Conservation (phyloP, 371 early-diverging fungal species). For the Mortierella sp. region DNA sequence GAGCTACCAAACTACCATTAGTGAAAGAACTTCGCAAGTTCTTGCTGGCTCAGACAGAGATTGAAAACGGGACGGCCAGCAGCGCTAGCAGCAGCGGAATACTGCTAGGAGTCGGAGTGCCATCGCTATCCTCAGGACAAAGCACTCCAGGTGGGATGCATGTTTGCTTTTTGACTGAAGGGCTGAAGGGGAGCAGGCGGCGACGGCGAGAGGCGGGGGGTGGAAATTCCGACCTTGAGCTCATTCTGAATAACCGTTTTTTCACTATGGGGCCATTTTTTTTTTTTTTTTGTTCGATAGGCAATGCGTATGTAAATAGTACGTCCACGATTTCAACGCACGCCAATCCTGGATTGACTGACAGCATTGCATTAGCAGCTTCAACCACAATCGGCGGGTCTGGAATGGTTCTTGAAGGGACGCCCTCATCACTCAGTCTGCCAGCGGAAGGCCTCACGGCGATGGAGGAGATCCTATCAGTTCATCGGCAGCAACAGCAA, state of each 20-base stretch:
- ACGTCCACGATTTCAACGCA: conserved; percentile 14
- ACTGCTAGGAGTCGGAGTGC: conserved; percentile 13
- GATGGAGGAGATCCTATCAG: conserved; percentile 17
- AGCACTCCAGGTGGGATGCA: conserved; percentile 17
- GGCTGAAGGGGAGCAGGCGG: background rate
- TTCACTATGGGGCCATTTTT: too few species aligned
- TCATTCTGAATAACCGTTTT: too few species aligned
- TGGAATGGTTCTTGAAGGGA: conserved; percentile 16
- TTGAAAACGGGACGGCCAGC: conserved; percentile 28
- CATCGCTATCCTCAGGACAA: conserved; percentile 10
- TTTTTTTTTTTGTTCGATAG: conserved; percentile 5
- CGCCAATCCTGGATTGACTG: conserved; percentile 6
- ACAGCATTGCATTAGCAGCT: conserved; percentile 4
- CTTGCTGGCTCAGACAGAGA: conserved; percentile 34
- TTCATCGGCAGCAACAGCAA: conserved; percentile 1
- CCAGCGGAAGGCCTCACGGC: conserved; percentile 13
- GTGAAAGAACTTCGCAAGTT: conserved; percentile 51
- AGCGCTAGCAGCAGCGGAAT: conserved; percentile 9
- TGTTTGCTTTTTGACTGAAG: background rate
- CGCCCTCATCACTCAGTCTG: conserved; percentile 10
- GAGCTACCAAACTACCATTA: conserved; percentile 45
- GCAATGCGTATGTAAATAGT: conserved; percentile 28
- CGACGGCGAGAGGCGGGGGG: background rate
- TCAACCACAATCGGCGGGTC: conserved; percentile 16
- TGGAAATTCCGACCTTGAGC: background rate